A percentile compares a stretch with the other conserved stretches of the same genome.
Conservation (phyloP, 2,329 filamentous ascomycete species). For the Calonectria henricotiae region DNA sequence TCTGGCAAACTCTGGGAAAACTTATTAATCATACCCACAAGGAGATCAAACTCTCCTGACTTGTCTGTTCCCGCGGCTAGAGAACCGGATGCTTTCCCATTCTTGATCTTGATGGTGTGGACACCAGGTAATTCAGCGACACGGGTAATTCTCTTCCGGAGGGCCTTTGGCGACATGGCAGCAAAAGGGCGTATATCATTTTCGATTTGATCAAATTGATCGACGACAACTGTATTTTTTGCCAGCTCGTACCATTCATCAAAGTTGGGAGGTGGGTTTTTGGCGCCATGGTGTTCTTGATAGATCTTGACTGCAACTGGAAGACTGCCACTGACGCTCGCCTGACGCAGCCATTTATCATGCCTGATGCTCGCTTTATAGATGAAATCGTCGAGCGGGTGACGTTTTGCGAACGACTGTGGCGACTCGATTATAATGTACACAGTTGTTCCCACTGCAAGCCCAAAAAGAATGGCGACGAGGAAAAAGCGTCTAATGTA, state of each 20-base stretch:
- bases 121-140: constrained; percentile 63
- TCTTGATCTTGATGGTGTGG: constrained; percentile 71
- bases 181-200: constrained; percentile 84
- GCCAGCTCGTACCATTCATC: constrained; percentile 90
- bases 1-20: constrained; percentile 84
- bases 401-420: constrained; percentile 55
- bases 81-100: constrained; percentile 72
- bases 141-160: constrained; percentile 72
- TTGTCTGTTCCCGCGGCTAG: constrained; percentile 55
- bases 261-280: constrained; percentile 85
- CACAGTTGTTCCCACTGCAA: constrained; percentile 60
- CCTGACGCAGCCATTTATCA: constrained; percentile 67
- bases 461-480: constrained; percentile 58
- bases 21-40: constrained; percentile 77
- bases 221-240: constrained; percentile 80
- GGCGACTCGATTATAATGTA: constrained; percentile 56
- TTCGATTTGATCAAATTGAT: constrained; percentile 87
- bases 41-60: constrained; percentile 60
- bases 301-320: constrained; percentile 67
- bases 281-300: constrained; percentile 70
- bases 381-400: constrained; percentile 68
- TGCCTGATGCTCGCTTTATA: constrained; percentile 66
- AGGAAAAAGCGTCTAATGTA: constrained; percentile 63
- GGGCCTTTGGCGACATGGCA: constrained; percentile 78
- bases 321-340: constrained; percentile 65